These are phyloP conservation scores for Patellaria atrata DNA, from an alignment of 495 filamentous ascomycete genomes.

Conservation along the genomic window DNA sequence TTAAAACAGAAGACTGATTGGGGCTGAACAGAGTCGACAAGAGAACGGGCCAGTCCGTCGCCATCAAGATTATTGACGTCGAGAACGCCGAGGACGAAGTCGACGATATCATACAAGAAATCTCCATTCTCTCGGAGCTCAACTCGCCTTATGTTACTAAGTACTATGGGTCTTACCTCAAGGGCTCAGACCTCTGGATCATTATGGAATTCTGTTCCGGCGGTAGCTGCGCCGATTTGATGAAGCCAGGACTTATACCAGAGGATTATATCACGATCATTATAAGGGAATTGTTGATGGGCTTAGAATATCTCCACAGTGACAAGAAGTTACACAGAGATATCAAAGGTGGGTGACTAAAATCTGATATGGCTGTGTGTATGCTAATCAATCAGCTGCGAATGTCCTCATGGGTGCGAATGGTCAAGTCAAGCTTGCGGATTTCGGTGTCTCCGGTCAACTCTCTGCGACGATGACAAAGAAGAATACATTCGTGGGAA, in stretches of 20 bases:
- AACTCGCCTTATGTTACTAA: constrained; percentile 90
- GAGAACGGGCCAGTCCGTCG: constrained; percentile 69
- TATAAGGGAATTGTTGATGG: constrained; percentile 72
- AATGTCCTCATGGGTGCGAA: constrained; percentile 77
- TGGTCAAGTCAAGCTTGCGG: constrained; percentile 91
- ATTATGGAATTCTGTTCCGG: constrained; percentile 91
- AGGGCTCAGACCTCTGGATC: constrained; percentile 94
- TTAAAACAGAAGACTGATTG: constrained; percentile 15
- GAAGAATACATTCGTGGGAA: constrained; percentile 97
- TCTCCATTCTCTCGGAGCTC: constrained; percentile 86
- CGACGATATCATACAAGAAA: constrained; percentile 97
- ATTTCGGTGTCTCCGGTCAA: constrained; percentile 95
- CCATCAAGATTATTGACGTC: constrained; percentile 95
- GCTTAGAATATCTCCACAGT: constrained; percentile 81
- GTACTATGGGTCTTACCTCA: constrained; percentile 91
- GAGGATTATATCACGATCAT: constrained; percentile 95
- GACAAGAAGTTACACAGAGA: constrained; percentile 95
- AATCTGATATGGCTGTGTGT: not conserved
- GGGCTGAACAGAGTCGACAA: constrained; percentile 57
- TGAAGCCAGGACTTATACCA: constrained; percentile 82
- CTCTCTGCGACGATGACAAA: constrained; percentile 99
- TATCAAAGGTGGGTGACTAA: constrained; percentile 61
- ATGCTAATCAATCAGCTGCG: constrained; percentile 46
- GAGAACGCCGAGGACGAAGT: constrained; percentile 98
- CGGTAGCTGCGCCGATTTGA: constrained; percentile 79